phyloP scores from a whole-genome alignment of 2,329 filamentous ascomycete genomes.

The Clonostachys solani region DNA sequence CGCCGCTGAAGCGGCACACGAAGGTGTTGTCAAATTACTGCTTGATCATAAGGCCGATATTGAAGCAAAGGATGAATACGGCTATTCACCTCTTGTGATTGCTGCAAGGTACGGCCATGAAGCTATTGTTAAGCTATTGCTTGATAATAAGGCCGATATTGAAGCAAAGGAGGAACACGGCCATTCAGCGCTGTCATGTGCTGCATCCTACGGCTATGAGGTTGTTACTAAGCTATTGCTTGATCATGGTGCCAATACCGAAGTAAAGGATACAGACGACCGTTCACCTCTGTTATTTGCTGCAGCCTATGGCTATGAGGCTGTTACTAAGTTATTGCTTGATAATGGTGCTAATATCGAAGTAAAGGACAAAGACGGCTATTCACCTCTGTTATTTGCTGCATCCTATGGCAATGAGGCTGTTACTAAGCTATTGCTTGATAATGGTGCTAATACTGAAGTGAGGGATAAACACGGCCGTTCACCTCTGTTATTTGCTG shows the following conservation, averaged over 20 bases:
- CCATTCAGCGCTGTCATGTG: neutral
- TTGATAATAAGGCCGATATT: constrained; percentile 8
- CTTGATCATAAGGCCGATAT: neutral
- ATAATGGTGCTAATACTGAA: neutral
- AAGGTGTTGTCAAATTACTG: neutral
- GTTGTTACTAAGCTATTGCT: neutral
- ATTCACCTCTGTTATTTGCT: constrained; percentile 1
- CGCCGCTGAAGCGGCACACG: neutral
- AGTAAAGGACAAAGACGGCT: constrained; percentile 3
- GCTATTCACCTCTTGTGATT: neutral
- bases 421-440: neutral
- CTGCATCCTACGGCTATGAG: neutral
- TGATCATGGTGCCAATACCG: neutral
- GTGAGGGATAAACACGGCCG: neutral
- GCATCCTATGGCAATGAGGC: neutral
- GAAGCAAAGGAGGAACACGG: constrained; percentile 8
- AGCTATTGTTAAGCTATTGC: constrained; percentile 2
- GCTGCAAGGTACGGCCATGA: neutral
- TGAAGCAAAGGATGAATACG: neutral
- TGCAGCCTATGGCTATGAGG: constrained; percentile 7
- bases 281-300: constrained; percentile 5
- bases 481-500: constrained; percentile 3
- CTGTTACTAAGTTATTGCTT: constrained; percentile 8
- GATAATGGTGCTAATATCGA: constrained; percentile 7
- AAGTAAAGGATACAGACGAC: neutral